Evolutionary conservation across 306 rosid genomes (phyloP).

Genomic region (Citrullus amarus): DNA sequence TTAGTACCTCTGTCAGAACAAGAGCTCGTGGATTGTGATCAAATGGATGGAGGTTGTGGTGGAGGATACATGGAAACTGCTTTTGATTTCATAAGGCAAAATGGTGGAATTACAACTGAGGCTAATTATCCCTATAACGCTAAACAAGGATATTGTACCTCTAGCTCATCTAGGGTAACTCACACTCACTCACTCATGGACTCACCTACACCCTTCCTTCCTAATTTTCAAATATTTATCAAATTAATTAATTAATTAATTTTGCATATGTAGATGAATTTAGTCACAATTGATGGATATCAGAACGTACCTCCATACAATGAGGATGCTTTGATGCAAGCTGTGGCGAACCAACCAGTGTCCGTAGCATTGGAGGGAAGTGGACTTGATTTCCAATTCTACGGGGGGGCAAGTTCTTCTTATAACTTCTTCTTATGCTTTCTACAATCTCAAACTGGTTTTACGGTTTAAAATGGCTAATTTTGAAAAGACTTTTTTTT

Average conservation of each 20-base stretch:
- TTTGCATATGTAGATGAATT: slow-evolving; percentile 5
- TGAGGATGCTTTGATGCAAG: slow-evolving; percentile 37
- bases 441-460: too few species aligned
- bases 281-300: slow-evolving; percentile 31
- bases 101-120: slow-evolving; percentile 26
- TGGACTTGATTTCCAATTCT: slow-evolving; percentile 37
- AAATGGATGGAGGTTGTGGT: slow-evolving; percentile 22
- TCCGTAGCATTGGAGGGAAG: slow-evolving; percentile 28
- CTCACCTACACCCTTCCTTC: not conserved
- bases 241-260: not conserved
- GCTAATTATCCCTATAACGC: slow-evolving; percentile 24
- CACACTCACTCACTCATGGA: too few species aligned
- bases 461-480: too few species aligned
- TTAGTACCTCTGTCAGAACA: slow-evolving; percentile 32
- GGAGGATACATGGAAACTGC: slow-evolving; percentile 32
- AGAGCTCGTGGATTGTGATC: slow-evolving; percentile 26
- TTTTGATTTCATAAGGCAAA: slow-evolving; percentile 24
- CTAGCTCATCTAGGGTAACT: slow-evolving; percentile 20
- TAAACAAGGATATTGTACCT: slow-evolving; percentile 13
- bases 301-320: slow-evolving; percentile 22
- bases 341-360: slow-evolving; percentile 33
- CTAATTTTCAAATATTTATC: too few species aligned
- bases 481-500: too few species aligned
- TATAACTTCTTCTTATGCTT: too few species aligned
- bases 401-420: slow-evolving; percentile 16